Evolutionary conservation across 352 stramenopile species (phyloP).

Genomic region (Aphanomyces invadans): DNA sequence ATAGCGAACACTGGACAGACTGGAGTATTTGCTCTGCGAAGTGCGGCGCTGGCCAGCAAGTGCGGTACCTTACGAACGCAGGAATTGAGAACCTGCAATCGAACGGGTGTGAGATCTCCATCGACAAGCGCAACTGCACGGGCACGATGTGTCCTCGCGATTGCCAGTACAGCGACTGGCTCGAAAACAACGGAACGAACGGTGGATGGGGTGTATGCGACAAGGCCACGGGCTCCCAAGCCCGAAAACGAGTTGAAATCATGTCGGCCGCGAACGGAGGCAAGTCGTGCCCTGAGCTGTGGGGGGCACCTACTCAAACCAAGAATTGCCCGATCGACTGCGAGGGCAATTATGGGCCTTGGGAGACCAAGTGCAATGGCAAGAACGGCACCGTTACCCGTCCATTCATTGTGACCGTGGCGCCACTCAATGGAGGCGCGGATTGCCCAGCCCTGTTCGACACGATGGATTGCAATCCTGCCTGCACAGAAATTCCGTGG

Average conservation of each 20-base stretch:
- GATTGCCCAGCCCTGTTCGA: not conserved
- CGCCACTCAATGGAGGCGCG: not conserved
- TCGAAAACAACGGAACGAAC: not conserved
- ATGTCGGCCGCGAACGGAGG: not conserved
- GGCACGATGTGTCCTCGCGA: constrained; percentile 2
- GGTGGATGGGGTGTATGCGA: constrained; percentile 2
- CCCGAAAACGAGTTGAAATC: not conserved
- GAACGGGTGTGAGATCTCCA: constrained; percentile 3
- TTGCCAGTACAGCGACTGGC: constrained; percentile 5
- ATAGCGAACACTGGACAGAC: not conserved
- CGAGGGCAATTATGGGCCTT: not conserved
- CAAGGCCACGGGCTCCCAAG: not conserved
- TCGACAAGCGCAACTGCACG: constrained; percentile 1
- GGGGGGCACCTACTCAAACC: not conserved
- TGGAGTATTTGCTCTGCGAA: constrained; percentile 9
- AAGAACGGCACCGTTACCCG: not conserved
- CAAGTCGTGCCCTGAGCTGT: not conserved
- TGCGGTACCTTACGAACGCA: not conserved
- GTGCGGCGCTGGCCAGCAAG: not conserved
- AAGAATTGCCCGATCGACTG: constrained; percentile 1
- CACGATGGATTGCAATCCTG: constrained; percentile 4
- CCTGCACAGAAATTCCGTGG: not conserved
- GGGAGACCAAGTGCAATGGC: constrained; percentile 3
- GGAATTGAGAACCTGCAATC: not conserved
- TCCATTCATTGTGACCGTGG: not conserved